Evolutionary conservation across 176 grass and related monocot genomes (phyloP), one percentile per base, ranked within the genome.

Genomic region (Microstegium vimineum): DNA sequence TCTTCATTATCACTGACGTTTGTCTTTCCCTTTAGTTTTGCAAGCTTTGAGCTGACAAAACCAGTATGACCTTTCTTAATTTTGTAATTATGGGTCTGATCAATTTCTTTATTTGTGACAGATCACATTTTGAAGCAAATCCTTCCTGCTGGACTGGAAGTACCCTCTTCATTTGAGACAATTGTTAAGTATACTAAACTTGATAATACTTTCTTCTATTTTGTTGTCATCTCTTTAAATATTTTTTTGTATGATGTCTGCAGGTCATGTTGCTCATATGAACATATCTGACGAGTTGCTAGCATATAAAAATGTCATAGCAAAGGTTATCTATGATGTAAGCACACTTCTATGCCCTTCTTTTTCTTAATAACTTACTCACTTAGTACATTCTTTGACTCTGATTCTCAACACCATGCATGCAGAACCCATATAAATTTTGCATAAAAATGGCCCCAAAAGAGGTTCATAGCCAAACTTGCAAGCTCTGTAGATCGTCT

Each of bases 261-360:
- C 91, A 99, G 96, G 96, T n/a, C 96, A 99, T 93, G 83, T 99
- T 87, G 96, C 93, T 35, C 96, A 99, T 91, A 85, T 99, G 62
- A 99, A 99, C 75, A 89, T 99, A 89, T 52, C 93, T 42, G 96
- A 90, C 64, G 93, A 95, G 16, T 69, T 95, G 61, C 82, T 95
- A 87, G 80, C 79, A 32, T 95, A 94, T 66, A 99, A 95, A 86
- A 76, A 94, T 87, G 71, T 94, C 61, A 92, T 95, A 83, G 93
- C 87, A 56, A 95, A 94, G 66, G 93, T 99, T 82, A 94, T 99
- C 22, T 95, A 94, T 95, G 93, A 99, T 87, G 96, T 99, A 95
- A 80, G 93, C 60, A 59, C 28, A 30, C 56, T 68, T 59, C 31
- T 52, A 54, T 71, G 35, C 26, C 32, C 16, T 68, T 23, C 20